phyloP scores from a whole-genome alignment of 2,329 filamentous ascomycete species.

The Cercospora sp. region DNA sequence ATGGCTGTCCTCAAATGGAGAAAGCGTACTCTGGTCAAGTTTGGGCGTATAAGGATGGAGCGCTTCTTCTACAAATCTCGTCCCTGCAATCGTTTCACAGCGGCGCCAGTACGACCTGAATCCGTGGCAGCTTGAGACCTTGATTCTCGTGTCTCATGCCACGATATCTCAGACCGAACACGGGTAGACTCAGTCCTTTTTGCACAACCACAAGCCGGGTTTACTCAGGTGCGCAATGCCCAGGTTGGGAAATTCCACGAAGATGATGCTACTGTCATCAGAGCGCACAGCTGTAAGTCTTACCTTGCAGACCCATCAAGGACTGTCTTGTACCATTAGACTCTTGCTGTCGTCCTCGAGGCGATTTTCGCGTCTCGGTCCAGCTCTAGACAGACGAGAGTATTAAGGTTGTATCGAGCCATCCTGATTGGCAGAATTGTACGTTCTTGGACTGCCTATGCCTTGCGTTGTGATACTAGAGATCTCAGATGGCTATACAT shows the following conservation, averaged over 20 bases:
- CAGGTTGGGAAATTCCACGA: neutral
- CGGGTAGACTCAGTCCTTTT: neutral
- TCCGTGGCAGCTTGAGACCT: neutral
- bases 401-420: neutral
- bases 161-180: neutral
- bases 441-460: neutral
- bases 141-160: neutral
- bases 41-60: neutral
- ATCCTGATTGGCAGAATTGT: neutral
- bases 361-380: neutral
- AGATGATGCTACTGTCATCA: neutral
- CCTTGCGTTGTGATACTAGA: neutral
- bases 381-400: neutral
- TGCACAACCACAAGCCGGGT: neutral
- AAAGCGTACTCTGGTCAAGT: neutral
- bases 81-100: neutral
- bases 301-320: neutral
- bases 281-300: neutral
- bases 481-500: neutral
- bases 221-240: neutral
- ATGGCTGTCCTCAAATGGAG: neutral
- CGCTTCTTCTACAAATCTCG: neutral
- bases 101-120: neutral
- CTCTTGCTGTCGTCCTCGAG: neutral
- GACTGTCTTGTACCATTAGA: neutral